Conservation (phyloP, 306 rosid genomes). For the Dalbergia oliveri region DNA sequence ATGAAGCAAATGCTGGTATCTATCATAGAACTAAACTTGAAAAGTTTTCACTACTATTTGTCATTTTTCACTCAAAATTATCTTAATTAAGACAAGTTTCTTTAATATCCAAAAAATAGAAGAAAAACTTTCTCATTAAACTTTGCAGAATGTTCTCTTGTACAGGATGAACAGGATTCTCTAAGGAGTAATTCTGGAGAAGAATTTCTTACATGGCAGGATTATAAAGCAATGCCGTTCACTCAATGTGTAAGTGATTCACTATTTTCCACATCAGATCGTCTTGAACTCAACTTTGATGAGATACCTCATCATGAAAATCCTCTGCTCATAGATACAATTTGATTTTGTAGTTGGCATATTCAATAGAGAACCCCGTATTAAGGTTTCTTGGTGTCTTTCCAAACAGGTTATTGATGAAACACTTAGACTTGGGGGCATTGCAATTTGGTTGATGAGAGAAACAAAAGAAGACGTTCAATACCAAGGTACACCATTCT, state of each 20-base stretch:
- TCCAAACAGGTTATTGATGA: conserved; percentile 83
- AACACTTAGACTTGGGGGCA: conserved; percentile 91
- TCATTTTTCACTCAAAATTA: not conserved
- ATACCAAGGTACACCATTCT: conserved; percentile 68
- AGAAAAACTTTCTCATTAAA: too few species aligned
- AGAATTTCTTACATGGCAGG: conserved; percentile 80
- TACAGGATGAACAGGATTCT: conserved; percentile 82
- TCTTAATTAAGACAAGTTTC: not conserved
- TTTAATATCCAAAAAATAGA: not conserved
- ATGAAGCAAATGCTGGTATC: conserved; percentile 72
- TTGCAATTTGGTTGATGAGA: conserved; percentile 94
- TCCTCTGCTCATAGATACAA: not conserved
- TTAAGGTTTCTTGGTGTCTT: conserved; percentile 29
- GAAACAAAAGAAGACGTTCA: conserved; percentile 87
- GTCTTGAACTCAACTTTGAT: conserved; percentile 29
- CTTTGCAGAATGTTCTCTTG: conserved; percentile 33
- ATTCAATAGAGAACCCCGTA: not conserved
- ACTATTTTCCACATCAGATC: conserved; percentile 3
- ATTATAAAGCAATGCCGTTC: conserved; percentile 86
- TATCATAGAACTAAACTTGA: conserved; percentile 21
- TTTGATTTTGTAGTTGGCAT: not conserved
- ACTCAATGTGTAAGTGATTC: conserved; percentile 83
- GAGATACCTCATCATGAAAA: conserved; percentile 22
- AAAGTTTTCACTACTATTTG: not conserved
- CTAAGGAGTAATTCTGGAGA: conserved; percentile 57